Evolutionary conservation across 1,139 yeast species (phyloP), one percentile per base, ranked within the genome.

Genomic region (Saccharomycopsis hybrid): DNA sequence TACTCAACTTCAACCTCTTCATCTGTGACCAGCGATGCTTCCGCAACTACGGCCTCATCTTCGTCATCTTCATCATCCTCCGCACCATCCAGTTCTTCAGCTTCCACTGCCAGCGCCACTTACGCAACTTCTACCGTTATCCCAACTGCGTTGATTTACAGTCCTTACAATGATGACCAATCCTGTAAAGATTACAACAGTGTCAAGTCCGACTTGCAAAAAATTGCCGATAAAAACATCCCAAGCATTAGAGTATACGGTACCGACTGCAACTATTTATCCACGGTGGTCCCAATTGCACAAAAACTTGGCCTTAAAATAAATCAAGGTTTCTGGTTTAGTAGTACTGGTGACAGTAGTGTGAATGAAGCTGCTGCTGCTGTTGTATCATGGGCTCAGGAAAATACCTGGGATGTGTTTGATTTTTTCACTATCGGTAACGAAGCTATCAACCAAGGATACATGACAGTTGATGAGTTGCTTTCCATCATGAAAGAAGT

Each of bases 251-350:
- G 97, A 70, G 66, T 86, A 48, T 89, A 89, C 62, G 95, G 95
- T 58, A 82, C 87, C 50, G 96, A 89, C 64, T 89, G 97, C 70
- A 72, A 78, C 62, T 78, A 86, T 29, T 67, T 85, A 54, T 63
- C 73, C 33, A 80, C 84, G 2, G 80, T 88, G 39, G 74, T 81
- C 58, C 86, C 92, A 46, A 76, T 73, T 47, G 77, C 84, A 55
- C 60, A 63, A n/a, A 53, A 66, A 9, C 68, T 84, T 47, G 96
- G 95, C 2, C 65, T 89, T 48, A 78, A 69, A 45, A 80, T 89
- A 48, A 84, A 85, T 65, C 96, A 87, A 71, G 96, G 97, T 42
- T 76, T 89, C 66, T 89, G 94, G 92, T 81, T 89, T 59, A 64
- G 69, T 36, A 58, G 69, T 33, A 70, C 62, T 13, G 96, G 95